Evolutionary conservation across 2,329 filamentous ascomycete genomes (phyloP).

Genomic region (Cercospora sesami): DNA sequence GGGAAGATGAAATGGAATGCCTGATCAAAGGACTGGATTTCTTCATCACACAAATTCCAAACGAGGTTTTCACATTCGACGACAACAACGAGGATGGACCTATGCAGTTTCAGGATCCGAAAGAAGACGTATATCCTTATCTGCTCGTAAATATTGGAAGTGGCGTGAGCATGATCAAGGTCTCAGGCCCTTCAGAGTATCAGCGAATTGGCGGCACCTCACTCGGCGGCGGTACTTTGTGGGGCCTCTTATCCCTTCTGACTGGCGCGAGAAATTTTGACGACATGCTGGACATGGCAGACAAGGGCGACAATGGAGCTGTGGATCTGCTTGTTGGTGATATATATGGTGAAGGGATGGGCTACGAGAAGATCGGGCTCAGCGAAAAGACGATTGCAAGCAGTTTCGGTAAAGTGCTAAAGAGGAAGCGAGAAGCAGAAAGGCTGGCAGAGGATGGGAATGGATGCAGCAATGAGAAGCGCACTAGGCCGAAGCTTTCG

Average conservation of each 20-base stretch:
- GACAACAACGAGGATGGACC: conserved; percentile 68
- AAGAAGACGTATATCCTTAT: conserved; percentile 88
- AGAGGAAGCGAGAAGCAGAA: conserved; percentile 84
- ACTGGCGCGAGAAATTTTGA: conserved; percentile 96
- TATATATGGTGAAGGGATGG: conserved; percentile 95
- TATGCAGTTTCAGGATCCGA: conserved; percentile 80
- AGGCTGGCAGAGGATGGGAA: conserved; percentile 72
- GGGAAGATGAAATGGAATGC: conserved; percentile 98
- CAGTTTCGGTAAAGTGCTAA: conserved; percentile 95
- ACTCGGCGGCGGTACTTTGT: conserved; percentile 93
- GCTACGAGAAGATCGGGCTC: conserved; percentile 93
- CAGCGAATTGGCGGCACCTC: conserved; percentile 93
- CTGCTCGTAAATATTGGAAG: conserved; percentile 97
- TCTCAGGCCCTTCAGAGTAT: conserved; percentile 82
- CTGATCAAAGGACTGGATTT: conserved; percentile 92
- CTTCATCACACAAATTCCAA: conserved; percentile 96
- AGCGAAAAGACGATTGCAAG: conserved; percentile 95
- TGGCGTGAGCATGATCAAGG: conserved; percentile 95
- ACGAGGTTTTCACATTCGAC: conserved; percentile 95
- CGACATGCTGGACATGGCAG: conserved; percentile 92
- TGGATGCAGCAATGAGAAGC: conserved; percentile 56
- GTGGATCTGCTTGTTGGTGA: conserved; percentile 98
- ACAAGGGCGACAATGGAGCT: conserved; percentile 83
- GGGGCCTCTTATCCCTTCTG: conserved; percentile 87
- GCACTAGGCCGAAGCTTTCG: conserved; percentile 34